Base-by-base conservation (phyloP, 768 basidiomycete genomes). In the Leccinum subgranulosum region DNA sequence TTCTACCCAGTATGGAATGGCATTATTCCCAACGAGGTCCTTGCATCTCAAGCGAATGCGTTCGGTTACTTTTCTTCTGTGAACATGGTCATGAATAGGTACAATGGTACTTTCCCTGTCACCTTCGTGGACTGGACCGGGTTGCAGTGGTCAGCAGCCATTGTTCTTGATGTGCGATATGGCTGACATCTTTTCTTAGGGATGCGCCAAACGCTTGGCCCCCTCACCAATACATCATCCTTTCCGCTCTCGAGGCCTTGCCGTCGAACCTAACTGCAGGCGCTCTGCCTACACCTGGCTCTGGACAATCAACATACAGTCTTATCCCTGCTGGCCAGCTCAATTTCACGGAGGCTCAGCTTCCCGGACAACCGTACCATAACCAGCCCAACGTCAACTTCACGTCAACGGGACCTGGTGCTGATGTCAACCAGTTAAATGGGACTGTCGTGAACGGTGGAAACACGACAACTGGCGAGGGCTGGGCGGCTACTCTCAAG, bases 141-240 rank as follows among this genome's bases (percentile, higher is more conserved):
- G 11, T 76, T 86, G 60, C 91, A 96, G 75, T 96, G 94, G 92
- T 86, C 57, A 39, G 73, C 5, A 14, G n/a, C 15, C n/a, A 31
- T 59, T 34, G 12, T 17, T 14, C 12, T 43, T 34, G 12, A 19
- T 49, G 34, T 39, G 48, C 21, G 11, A 39, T 12, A 23, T 31
- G n/a, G 23, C 23, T 51, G 53, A 61, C 28, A 2, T 25, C 21
- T 23, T 41, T 17, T 2, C 21, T 27, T 51, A 88, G 87, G 89
- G 90, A 92, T 66, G 82, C 87, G 25, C 92, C 93, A n/a, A 94
- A 94, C 65, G 72, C 87, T 2, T 97, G 92, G 93, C 90, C 91
- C 17, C 88, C 90, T 9, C 88, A 92, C 64, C 88, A 89, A 60
- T 87, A 92, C 70, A 90, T 96, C 60, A 74, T 83, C 25, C 80